A percentile compares a stretch with the other conserved stretches of the same genome.
phyloP scores from a whole-genome alignment of 148 eudicot species.

The Euryodendron excelsum region DNA sequence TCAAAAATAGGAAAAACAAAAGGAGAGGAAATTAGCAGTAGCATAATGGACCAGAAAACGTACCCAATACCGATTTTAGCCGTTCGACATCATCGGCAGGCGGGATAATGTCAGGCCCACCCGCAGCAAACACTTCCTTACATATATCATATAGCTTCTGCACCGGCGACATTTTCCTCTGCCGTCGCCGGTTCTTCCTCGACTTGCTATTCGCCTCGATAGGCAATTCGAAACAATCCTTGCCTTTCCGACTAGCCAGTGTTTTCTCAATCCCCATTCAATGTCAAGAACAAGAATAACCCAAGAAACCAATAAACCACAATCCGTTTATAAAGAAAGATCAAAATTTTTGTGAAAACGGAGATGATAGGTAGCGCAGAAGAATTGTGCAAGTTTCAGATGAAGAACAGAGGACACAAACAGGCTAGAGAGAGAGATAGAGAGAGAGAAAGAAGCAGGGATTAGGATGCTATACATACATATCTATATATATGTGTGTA shows the following conservation, averaged over 20 bases:
- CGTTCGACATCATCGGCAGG: slow-evolving; percentile 41
- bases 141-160: slow-evolving; percentile 61
- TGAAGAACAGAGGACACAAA: background rate
- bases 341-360: too few relatives aligned
- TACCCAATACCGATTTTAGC: slow-evolving; percentile 65
- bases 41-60: background rate
- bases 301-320: background rate
- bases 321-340: background rate
- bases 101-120: slow-evolving; percentile 63
- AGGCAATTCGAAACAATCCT: slow-evolving; percentile 21
- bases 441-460: background rate
- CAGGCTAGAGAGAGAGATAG: background rate
- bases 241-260: slow-evolving; percentile 29
- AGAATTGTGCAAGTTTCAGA: background rate
- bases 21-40: background rate
- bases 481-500: background rate
- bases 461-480: background rate
- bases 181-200: slow-evolving; percentile 41
- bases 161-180: slow-evolving; percentile 22
- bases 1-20: background rate
- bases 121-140: slow-evolving; percentile 59
- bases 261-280: slow-evolving; percentile 52
- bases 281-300: background rate
- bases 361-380: too few relatives aligned
- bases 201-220: slow-evolving; percentile 23